Base-by-base conservation (phyloP, 129 eudicot species). In the Gnaphalium uliginosum region DNA sequence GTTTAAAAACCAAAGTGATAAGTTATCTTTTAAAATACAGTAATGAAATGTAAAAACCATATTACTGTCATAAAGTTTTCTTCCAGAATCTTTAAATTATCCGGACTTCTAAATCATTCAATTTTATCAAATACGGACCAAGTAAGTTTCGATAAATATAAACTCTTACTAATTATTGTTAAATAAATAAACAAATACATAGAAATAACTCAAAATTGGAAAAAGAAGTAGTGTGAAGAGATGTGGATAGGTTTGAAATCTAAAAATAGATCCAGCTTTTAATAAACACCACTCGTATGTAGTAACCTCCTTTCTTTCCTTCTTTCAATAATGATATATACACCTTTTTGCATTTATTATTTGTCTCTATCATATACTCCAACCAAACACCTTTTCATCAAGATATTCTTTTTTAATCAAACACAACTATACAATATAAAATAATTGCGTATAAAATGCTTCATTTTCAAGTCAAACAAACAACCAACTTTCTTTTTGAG, bases 361-460 rank as follows among this genome's bases (percentile, higher is more conserved):
- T 72, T 79, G 83, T 73, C 83, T 73, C 69, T 35, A 54, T 72
- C 78, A 35, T 37, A 73, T 22, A 35, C 39, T 79, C 79, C 83
- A 79, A 79, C 78, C 54, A 79, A 79, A 72, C 73, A 64, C 78
- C 83, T 79, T 79, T 79, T 79, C 72, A 72, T 37, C 60, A 7
- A 32, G 66, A 48, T 78, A 61, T 79, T 62, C 17, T 71, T 62
- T 63, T 62, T 23, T 43, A 68, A 54, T 68, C 66, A 26, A 57
- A 18, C 19, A 53, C 68, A 22, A 66, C 48, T 61, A 14, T 15
- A 51, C 13, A 10, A 11, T 60, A 59, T 6, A 8, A 21, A 56
- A 48, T 48, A 48, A 1, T 59, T 59, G 32, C 30, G 29, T 59
- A 59, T 24, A 60, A 60, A 3, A 8, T 60, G 33, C 6, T 37